Evolutionary conservation across 2,329 filamentous ascomycete species (phyloP), one percentile per base, ranked within the genome.

Genomic region (Cladophialophora carrionii): DNA sequence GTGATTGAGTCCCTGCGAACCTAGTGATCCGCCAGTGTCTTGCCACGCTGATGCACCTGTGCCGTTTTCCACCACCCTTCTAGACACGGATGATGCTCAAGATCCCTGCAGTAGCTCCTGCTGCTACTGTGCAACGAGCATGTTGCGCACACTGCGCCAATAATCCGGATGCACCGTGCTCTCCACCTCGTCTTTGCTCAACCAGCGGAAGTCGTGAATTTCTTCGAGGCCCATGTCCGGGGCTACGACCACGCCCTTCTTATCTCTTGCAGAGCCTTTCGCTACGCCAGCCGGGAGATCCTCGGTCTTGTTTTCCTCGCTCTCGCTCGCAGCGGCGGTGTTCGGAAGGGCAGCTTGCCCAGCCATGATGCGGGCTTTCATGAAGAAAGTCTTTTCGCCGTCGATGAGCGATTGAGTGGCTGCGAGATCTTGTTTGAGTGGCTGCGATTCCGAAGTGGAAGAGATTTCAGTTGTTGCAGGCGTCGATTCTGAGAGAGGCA

Each of bases 361-460:
- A 37, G 93, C 92, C 90, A 98, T 91, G 77, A 99, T 98, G 69
- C 95, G 87, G 57, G 88, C 91, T 83, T 98, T 98, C 83, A 98
- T 87, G 84, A 96, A 97, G 79, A 99, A 99, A 2, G 88, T 88
- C 84, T 96, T 97, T 74, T 90, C 85, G 61, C 91, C 92, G 63
- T 83, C 79, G 62, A 83, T 78, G 70, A 81, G 67, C 20, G 75
- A 37, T 8, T 56, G 49, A 29, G 65, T 54, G n/a, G 53, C 49
- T 5, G 64, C 63, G 10, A 66, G 41, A 24, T 67, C 62, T 53
- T 66, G 62, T 55, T 65, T 63, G 8, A 62, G 32, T 1, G 64
- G 51, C 8, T 54, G 34, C 70, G 52, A 31, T 8, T 43, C 22
- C 48, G 48, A 29, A 51, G 48, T 20, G 20, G 20, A 46, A 12